phyloP scores from a whole-genome alignment of 2,329 filamentous ascomycete species.

The Verticillium tricorpus region DNA sequence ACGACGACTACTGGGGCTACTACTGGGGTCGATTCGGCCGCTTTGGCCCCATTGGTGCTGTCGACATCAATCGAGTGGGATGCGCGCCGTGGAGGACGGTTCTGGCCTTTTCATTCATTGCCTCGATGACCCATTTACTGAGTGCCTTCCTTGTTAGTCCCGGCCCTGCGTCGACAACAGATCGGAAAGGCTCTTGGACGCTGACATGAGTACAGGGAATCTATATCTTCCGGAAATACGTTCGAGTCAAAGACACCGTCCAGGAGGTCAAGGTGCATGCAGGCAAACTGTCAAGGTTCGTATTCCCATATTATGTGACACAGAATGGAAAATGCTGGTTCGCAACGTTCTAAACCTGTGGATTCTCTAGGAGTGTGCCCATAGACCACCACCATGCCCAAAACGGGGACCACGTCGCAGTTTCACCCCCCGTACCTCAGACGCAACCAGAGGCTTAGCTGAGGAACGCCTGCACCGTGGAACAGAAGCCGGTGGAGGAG shows the following conservation, averaged over 20 bases:
- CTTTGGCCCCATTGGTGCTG: slow-evolving; percentile 9
- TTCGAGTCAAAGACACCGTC: background rate
- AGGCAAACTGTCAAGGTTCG: background rate
- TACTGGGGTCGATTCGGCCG: slow-evolving; percentile 18
- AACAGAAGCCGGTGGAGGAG: too few species aligned
- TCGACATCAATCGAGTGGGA: slow-evolving; percentile 9
- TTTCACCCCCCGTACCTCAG: too few species aligned
- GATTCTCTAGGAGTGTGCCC: too few species aligned
- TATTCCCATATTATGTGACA: too few species aligned
- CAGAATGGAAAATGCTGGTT: too few species aligned
- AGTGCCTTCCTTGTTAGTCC: slow-evolving; percentile 10
- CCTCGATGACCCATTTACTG: slow-evolving; percentile 14
- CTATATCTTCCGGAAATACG: background rate
- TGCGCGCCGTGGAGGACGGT: slow-evolving; percentile 17
- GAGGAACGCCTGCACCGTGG: too few species aligned
- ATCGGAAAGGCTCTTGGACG: too few species aligned
- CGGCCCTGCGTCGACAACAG: too few species aligned
- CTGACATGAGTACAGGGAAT: background rate
- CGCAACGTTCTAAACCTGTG: too few species aligned
- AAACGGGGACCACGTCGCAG: too few species aligned
- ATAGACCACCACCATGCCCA: too few species aligned
- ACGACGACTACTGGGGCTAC: slow-evolving; percentile 20
- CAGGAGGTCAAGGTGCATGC: background rate
- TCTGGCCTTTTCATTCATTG: slow-evolving; percentile 19
- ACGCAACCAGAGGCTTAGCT: too few species aligned